Percentiles rank a stretch among this genome's conserved stretches.
phyloP scores from a whole-genome alignment of 164 flowering plant species.

The Stephania japonica region DNA sequence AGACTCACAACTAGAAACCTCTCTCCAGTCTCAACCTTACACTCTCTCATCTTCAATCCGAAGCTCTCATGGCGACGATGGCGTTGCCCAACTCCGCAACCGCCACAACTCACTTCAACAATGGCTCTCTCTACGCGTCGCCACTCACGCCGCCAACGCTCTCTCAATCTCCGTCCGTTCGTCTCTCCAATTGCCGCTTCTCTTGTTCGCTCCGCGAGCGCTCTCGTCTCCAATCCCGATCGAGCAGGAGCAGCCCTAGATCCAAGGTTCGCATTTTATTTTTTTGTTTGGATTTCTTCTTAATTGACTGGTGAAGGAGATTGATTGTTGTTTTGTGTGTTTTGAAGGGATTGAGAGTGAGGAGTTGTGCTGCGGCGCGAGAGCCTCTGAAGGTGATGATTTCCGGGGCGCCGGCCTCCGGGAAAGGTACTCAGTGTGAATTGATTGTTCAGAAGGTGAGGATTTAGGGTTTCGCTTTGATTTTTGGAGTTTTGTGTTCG shows the following conservation, averaged over 20 bases:
- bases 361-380: slow-evolving; percentile 23
- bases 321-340: background rate
- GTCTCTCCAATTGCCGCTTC: slow-evolving; percentile 10
- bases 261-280: slow-evolving; percentile 20
- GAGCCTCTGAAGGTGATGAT: slow-evolving; percentile 83
- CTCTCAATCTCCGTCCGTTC: slow-evolving; percentile 5
- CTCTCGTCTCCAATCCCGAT: slow-evolving; percentile 5
- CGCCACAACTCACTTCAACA: slow-evolving; percentile 4
- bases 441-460: slow-evolving; percentile 67
- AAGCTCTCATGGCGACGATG: background rate
- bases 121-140: background rate
- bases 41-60: too few species aligned
- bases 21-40: too few species aligned
- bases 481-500: background rate
- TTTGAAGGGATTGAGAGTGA: slow-evolving; percentile 35
- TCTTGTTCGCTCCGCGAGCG: slow-evolving; percentile 7
- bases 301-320: background rate
- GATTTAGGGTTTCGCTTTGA: background rate
- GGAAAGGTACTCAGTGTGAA: slow-evolving; percentile 89
- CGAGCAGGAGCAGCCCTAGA: slow-evolving; percentile 13
- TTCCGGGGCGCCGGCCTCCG: slow-evolving; percentile 88
- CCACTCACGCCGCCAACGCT: too few species aligned
- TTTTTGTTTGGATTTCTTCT: background rate
- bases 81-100: background rate
- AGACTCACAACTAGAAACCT: too few species aligned